Base-by-base conservation (phyloP, 805 yeast genomes). In the Ogataea methanolica region DNA sequence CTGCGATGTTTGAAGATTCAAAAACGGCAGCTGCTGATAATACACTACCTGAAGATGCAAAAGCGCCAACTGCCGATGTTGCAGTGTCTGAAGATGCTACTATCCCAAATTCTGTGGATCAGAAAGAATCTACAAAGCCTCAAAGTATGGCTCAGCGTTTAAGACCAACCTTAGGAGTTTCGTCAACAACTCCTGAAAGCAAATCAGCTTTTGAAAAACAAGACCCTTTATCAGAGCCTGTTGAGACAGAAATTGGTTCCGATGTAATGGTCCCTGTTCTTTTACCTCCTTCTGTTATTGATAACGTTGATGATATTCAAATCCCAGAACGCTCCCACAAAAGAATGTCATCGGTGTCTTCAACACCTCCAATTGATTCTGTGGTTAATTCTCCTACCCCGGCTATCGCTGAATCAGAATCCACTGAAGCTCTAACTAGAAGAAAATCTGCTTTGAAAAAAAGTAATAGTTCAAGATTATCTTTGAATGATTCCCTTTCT, bases 361-460 rank as follows among this genome's bases (percentile, higher is more conserved):
- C 47, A 3, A 50, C 54, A 11, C 29, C 44, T 6, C 40, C 41
- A 36, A 17, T 33, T 19, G 36, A 14, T 9, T 26, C 31, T 26
- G 9, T 26, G 3, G 31, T 26, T 11, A 26, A 4, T 26, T 26
- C 31, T 26, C 9, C 9, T 34, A 15, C 44, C 26, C 21, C 33
- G n/a, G 6, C 41, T 39, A 23, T n/a, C 33, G 11, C 11, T 14
- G 41, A 39, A 23, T 12, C 29, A 14, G 16, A 17, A 12, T 45
- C 41, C n/a, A 21, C 39, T 15, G 36, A 35, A 15, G 35, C 11
- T 5, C 22, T 43, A 0, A 33, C 51, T 34, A 61, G 55, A 71
- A 75, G 67, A 50, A 66, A 65, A 46, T 76, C 82, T 1, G 83
- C 79, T 16, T 67, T 79, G 71, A 79, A 79, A 43, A 65, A 63